phyloP scores from a whole-genome alignment of 768 basidiomycete genomes.

The Trametes gibbosa region DNA sequence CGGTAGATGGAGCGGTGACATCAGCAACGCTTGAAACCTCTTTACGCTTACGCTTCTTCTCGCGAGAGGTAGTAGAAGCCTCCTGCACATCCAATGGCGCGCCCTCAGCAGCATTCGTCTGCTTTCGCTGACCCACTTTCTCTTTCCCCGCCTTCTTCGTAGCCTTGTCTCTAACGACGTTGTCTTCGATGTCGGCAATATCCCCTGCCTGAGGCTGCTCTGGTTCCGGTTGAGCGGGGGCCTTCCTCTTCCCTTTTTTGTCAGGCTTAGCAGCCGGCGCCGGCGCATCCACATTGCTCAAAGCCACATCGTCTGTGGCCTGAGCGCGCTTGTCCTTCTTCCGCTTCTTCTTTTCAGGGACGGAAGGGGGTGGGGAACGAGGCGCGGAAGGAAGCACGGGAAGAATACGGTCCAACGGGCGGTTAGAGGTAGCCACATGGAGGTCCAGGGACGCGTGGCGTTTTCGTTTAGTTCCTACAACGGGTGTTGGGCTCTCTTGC shows the following conservation, averaged over 20 bases:
- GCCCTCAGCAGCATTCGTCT: neutral
- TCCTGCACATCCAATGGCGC: neutral
- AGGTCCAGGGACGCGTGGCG: conserved; percentile 1
- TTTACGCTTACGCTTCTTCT: neutral
- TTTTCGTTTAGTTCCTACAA: conserved; percentile 12
- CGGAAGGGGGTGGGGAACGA: neutral
- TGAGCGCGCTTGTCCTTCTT: conserved; percentile 22
- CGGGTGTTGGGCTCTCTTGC: neutral
- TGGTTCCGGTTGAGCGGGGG: neutral
- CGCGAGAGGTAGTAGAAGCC: neutral
- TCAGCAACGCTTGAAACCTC: neutral
- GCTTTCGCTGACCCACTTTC: conserved; percentile 17
- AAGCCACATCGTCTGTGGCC: neutral
- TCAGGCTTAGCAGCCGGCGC: neutral
- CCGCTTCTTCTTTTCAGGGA: conserved; percentile 27
- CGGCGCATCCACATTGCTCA: neutral
- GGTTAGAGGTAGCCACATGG: neutral
- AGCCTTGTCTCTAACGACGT: neutral
- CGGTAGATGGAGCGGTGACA: neutral
- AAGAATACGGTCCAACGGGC: neutral
- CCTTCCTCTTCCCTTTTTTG: conserved; percentile 8
- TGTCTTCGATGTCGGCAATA: neutral
- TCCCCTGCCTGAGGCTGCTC: neutral
- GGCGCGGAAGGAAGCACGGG: neutral
- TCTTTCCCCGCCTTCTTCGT: conserved; percentile 19